Conservation (phyloP, 2,329 filamentous ascomycete genomes). For the Neopestalotiopsis rosae region DNA sequence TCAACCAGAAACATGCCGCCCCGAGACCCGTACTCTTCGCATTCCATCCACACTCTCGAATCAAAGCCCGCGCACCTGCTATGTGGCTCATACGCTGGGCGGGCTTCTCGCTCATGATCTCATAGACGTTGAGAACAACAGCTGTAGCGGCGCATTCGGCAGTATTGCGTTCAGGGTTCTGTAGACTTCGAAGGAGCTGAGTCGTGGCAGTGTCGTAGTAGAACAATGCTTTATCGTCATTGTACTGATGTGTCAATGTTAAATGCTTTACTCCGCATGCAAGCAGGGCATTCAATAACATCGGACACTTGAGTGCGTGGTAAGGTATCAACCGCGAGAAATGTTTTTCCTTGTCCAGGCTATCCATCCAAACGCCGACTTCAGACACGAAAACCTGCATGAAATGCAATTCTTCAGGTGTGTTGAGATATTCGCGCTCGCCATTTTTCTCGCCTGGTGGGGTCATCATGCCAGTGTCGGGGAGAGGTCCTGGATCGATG, state of each 20-base stretch:
- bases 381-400: constrained; percentile 94
- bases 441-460: constrained; percentile 44
- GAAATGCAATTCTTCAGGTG: constrained; percentile 80
- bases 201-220: constrained; percentile 89
- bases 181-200: constrained; percentile 75
- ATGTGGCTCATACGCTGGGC: constrained; percentile 88
- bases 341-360: constrained; percentile 82
- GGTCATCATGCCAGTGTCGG: constrained; percentile 44
- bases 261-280: constrained; percentile 88
- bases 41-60: constrained; percentile 90
- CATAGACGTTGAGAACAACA: constrained; percentile 88
- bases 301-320: constrained; percentile 79
- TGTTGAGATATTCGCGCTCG: constrained; percentile 69
- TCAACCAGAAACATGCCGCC: constrained; percentile 92
- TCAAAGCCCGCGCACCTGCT: constrained; percentile 80
- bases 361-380: constrained; percentile 94
- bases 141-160: constrained; percentile 86
- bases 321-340: constrained; percentile 87
- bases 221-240: constrained; percentile 76
- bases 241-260: constrained; percentile 68
- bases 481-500: constrained; percentile 31
- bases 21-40: constrained; percentile 80
- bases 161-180: constrained; percentile 84
- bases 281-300: constrained; percentile 87
- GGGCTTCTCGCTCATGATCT: constrained; percentile 85